These are phyloP conservation scores for Daldinia sp. DNA, from an alignment of 2,329 filamentous ascomycete genomes.

Conservation along the genomic window DNA sequence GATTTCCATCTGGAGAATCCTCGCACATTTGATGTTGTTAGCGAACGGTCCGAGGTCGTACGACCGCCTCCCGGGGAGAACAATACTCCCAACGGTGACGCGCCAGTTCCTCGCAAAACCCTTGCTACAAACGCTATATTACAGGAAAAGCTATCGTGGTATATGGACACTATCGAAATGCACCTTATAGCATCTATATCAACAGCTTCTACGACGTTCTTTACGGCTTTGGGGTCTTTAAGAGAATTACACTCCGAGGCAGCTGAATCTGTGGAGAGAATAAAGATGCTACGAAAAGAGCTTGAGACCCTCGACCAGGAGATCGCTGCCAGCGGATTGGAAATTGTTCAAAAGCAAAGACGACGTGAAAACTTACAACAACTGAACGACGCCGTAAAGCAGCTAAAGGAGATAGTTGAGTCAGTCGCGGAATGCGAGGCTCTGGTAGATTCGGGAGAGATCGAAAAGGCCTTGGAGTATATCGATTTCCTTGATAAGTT, in stretches of 20 bases:
- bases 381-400: constrained; percentile 81
- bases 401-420: constrained; percentile 81
- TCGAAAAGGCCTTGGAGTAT: constrained; percentile 79
- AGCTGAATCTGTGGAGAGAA: constrained; percentile 86
- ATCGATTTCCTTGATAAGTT: constrained; percentile 82
- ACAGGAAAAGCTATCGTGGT: constrained; percentile 98
- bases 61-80: constrained; percentile 68
- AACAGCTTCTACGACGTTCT: constrained; percentile 94
- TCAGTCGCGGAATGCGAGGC: constrained; percentile 79
- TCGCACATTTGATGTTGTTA: constrained; percentile 94
- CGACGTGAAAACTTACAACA: constrained; percentile 85
- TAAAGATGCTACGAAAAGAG: constrained; percentile 81
- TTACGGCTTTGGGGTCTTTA: constrained; percentile 89
- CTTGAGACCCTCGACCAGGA: constrained; percentile 83
- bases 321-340: constrained; percentile 83
- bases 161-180: constrained; percentile 99
- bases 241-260: constrained; percentile 92
- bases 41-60: constrained; percentile 96
- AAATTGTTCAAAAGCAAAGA: constrained; percentile 83
- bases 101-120: constrained; percentile 76
- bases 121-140: constrained; percentile 95
- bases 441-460: constrained; percentile 81
- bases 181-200: constrained; percentile 97
- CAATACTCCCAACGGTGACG: constrained; percentile 63
- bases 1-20: constrained; percentile 96